A percentile compares a stretch with the other conserved stretches of the same genome.
Evolutionary conservation across 1,139 yeast genomes (phyloP).

Genomic region (Pichia sp.): DNA sequence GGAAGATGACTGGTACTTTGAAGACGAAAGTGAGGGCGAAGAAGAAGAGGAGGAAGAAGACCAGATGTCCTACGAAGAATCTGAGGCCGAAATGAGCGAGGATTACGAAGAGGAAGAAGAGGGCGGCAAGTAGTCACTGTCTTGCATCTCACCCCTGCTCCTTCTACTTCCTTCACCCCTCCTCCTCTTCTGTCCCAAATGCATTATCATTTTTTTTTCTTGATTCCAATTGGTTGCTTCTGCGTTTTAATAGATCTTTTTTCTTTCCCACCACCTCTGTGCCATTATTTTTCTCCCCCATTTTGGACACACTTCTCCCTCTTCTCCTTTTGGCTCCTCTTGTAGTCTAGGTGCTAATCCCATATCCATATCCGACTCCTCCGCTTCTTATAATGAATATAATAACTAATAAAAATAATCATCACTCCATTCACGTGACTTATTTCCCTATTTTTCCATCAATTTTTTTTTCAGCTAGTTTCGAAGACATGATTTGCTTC

Average conservation of each 20-base stretch:
- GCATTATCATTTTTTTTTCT: not conserved
- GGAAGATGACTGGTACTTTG: conserved; percentile 34
- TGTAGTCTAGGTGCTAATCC: not conserved
- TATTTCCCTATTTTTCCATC: not conserved
- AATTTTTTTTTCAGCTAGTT: not conserved
- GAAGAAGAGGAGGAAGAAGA: conserved; percentile 38
- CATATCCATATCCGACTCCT: not conserved
- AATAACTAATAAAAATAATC: not conserved
- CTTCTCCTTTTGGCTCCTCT: not conserved
- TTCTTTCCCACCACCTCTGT: not conserved
- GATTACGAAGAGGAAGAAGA: conserved; percentile 35
- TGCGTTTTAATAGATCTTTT: conserved; percentile 6
- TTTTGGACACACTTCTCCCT: not conserved
- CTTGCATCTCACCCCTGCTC: too few species aligned
- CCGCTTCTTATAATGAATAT: not conserved
- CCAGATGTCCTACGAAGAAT: conserved; percentile 37
- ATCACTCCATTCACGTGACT: not conserved
- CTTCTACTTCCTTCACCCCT: not conserved
- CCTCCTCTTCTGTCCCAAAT: not conserved
- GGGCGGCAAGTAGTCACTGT: conserved; percentile 4
- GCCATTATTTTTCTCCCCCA: not conserved
- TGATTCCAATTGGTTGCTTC: not conserved
- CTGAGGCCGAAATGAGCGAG: conserved; percentile 36
- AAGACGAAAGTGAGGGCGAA: conserved; percentile 25
- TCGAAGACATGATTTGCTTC: not conserved